A percentile compares a stretch with the other conserved stretches of the same genome.
phyloP scores from a whole-genome alignment of 768 basidiomycete genomes.

The Collybia mongolica region DNA sequence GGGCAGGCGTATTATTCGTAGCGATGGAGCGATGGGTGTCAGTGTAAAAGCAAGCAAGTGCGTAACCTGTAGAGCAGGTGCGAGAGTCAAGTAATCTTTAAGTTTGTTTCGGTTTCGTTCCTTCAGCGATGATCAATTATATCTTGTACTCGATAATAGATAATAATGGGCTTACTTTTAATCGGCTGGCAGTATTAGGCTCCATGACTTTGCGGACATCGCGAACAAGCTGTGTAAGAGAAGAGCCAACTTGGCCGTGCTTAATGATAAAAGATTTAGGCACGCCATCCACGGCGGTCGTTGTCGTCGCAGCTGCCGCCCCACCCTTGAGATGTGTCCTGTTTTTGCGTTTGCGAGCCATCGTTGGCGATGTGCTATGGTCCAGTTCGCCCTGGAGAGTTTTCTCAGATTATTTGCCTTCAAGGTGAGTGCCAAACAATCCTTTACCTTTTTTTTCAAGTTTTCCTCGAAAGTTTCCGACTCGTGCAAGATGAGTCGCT shows the following conservation, averaged over 20 bases:
- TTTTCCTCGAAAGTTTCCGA: no score
- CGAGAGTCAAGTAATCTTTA: slow-evolving; percentile 93
- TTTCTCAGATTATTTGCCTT: slow-evolving; percentile 14
- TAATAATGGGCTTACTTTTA: slow-evolving; percentile 56
- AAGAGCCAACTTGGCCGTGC: slow-evolving; percentile 89
- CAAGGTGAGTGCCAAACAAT: slow-evolving; percentile 20
- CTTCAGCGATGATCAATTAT: slow-evolving; percentile 36
- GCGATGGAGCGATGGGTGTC: slow-evolving; percentile 79
- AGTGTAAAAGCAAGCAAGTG: slow-evolving; percentile 92
- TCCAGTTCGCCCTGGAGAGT: background rate
- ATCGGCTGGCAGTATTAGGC: slow-evolving; percentile 91
- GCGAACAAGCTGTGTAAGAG: slow-evolving; percentile 84
- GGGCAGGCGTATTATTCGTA: slow-evolving; percentile 85
- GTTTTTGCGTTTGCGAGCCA: slow-evolving; percentile 78
- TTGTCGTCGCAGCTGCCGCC: slow-evolving; percentile 19
- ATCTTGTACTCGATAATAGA: no score
- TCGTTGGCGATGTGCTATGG: slow-evolving; percentile 20
- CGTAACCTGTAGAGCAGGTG: slow-evolving; percentile 85
- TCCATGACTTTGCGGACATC: slow-evolving; percentile 97
- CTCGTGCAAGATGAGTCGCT: slow-evolving; percentile 47
- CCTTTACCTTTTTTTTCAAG: background rate
- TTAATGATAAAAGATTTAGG: slow-evolving; percentile 98
- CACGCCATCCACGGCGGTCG: slow-evolving; percentile 26
- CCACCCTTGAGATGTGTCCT: slow-evolving; percentile 76
- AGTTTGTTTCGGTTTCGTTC: slow-evolving; percentile 88